Conservation (phyloP, 768 basidiomycete species). For the Psilocybe cyanescens region DNA sequence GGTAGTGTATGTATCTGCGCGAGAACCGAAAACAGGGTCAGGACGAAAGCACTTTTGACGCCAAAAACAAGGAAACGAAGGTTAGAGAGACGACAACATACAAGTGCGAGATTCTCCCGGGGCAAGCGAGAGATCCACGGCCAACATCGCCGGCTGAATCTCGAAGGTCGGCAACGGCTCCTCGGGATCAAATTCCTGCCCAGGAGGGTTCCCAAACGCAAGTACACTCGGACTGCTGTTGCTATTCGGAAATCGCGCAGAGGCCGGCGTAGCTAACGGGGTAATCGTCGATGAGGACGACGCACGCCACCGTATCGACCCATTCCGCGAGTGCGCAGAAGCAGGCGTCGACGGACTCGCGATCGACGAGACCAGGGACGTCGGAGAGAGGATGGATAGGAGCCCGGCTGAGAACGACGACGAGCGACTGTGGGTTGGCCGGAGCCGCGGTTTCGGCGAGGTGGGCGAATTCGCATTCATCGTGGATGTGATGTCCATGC, state of each 20-base stretch:
- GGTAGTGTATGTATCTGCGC: constrained; percentile 78
- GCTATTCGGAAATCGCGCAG: constrained; percentile 18
- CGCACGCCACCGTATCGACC: constrained; percentile 14
- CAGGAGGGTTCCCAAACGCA: constrained; percentile 15
- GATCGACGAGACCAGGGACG: constrained; percentile 27
- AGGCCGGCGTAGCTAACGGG: constrained; percentile 17
- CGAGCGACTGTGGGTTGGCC: constrained; percentile 50
- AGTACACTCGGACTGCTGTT: constrained; percentile 16
- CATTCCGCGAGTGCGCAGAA: constrained; percentile 2
- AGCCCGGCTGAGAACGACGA: constrained; percentile 57
- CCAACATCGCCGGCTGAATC: constrained; percentile 84
- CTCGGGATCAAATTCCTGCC: constrained; percentile 58
- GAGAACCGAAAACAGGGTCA: not conserved
- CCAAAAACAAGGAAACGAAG: constrained; percentile 4
- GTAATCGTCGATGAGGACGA: constrained; percentile 14
- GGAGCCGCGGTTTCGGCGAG: constrained; percentile 23
- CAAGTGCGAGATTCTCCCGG: constrained; percentile 89
- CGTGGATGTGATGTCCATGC: constrained; percentile 75
- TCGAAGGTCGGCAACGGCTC: constrained; percentile 83
- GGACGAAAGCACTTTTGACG: not conserved
- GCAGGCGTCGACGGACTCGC: constrained; percentile 18
- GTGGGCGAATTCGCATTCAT: constrained; percentile 26
- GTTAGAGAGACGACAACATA: constrained; percentile 40
- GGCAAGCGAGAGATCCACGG: constrained; percentile 78
- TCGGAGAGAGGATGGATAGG: constrained; percentile 50